Conservation (phyloP, 164 flowering plant species). For the Amborella trichopoda region DNA sequence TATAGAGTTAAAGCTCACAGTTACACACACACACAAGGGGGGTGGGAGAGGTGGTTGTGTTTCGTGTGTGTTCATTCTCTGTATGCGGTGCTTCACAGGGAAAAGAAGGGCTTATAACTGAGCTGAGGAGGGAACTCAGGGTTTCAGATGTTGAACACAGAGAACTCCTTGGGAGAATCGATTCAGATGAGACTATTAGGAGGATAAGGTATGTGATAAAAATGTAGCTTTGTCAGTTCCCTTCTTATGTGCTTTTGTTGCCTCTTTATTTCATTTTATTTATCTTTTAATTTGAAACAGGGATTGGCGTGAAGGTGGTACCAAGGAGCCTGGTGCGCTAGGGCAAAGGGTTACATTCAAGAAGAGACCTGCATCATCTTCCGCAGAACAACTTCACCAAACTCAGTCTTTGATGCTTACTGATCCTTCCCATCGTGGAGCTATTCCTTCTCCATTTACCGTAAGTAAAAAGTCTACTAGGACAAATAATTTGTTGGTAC, state of each 20-base stretch:
- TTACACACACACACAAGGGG: too few species aligned
- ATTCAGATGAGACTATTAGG: constrained; percentile 20
- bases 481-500: too few species aligned
- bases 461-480: too few species aligned
- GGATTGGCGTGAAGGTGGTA: constrained; percentile 16
- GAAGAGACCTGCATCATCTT: too few species aligned
- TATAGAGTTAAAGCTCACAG: too few species aligned
- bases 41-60: too few species aligned
- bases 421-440: too few species aligned
- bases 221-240: not conserved
- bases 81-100: constrained; percentile 18
- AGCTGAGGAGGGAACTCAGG: constrained; percentile 27
- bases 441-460: constrained; percentile 7
- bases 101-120: constrained; percentile 22
- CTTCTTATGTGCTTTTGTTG: not conserved
- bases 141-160: constrained; percentile 30
- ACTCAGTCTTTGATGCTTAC: too few species aligned
- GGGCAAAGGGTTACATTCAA: too few species aligned
- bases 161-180: constrained; percentile 18
- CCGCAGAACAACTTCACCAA: too few species aligned
- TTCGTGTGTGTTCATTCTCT: too few species aligned
- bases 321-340: too few species aligned
- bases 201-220: constrained; percentile 24
- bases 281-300: constrained; percentile 5
- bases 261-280: not conserved